A percentile compares a stretch with the other conserved stretches of the same genome.
phyloP scores from a whole-genome alignment of 352 stramenopile species.

The Pythium apleroticum region DNA sequence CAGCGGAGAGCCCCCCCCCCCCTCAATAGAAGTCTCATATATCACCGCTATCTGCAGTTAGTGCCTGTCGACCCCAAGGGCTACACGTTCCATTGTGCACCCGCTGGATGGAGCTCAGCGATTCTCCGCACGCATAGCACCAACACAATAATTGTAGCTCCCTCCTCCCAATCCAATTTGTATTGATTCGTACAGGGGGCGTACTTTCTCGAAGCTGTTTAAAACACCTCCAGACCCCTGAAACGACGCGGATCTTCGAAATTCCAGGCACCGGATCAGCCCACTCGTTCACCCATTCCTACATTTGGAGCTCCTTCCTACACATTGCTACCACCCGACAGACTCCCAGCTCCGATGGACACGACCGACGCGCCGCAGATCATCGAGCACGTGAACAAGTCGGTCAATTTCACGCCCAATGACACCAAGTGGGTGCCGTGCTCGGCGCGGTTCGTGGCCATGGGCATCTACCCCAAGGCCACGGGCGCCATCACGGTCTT shows the following conservation, averaged over 20 bases:
- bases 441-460: constrained; percentile 91
- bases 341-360: constrained; percentile 73
- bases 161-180: no score
- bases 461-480: constrained; percentile 92
- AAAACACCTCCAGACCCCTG: neutral
- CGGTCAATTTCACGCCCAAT: constrained; percentile 93
- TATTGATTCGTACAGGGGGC: neutral
- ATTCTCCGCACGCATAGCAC: no score
- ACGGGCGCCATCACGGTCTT: constrained; percentile 92
- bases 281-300: neutral
- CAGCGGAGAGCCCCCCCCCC: no score
- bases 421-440: constrained; percentile 95
- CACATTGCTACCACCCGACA: no score
- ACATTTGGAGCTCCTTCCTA: neutral
- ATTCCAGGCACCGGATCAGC: neutral
- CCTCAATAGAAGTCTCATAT: no score
- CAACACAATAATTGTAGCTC: no score
- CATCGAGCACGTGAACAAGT: constrained; percentile 95
- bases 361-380: constrained; percentile 95
- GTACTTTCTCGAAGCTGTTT: neutral
- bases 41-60: no score
- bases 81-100: no score
- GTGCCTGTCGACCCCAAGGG: no score
- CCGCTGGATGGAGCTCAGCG: no score
- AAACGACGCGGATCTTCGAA: neutral